Evolutionary conservation across 2,329 filamentous ascomycete genomes (phyloP), one percentile per base, ranked within the genome.

Genomic region (Aspergillus ustus): DNA sequence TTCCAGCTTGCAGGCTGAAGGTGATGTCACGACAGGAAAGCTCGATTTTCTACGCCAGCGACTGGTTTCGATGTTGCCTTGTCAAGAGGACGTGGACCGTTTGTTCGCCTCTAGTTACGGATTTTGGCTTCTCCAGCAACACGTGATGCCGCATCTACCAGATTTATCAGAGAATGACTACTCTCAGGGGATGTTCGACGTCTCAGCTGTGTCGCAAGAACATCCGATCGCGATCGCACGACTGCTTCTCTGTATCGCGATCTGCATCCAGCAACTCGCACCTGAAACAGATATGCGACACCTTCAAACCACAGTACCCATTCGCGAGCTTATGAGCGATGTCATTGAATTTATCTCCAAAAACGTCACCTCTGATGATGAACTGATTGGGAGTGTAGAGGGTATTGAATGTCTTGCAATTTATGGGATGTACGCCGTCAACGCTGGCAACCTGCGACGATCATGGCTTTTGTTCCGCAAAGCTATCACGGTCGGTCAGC

Each of bases 191-290:
- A 15, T 43, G 17, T 53, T 53, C 37, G 15, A 53, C 25, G 31
- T 53, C 51, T 53, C 29, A 15, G 29, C n/a, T 7, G 51, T 53
- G 17, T 53, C 17, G 2, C 20, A 53, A 43, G 13, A 19, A 43
- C 51, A 53, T 37, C 51, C 51, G 29, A 17, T 53, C 15, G 17
- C 40, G 2, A 45, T 46, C 25, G 17, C 52, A 8, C 8, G 52
- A 31, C 20, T 46, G 28, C 52, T 55, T 28, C 37, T 55, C 17
- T 46, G 43, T 28, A n/a, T 55, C 5, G 52, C 52, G 7, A 55
- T 55, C 22, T 55, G 52, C 52, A 55, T 55, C n/a, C 52, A 55
- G 37, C 40, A 55, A 40, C 40, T 55, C 17, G 40, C 22, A n/a
- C 20, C 17, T 45, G n/a, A 29, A 9, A 19, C 25, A 40, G 22